A percentile compares a stretch with the other conserved stretches of the same genome.
Conservation (phyloP, 306 rosid genomes). For the Betula pendula region DNA sequence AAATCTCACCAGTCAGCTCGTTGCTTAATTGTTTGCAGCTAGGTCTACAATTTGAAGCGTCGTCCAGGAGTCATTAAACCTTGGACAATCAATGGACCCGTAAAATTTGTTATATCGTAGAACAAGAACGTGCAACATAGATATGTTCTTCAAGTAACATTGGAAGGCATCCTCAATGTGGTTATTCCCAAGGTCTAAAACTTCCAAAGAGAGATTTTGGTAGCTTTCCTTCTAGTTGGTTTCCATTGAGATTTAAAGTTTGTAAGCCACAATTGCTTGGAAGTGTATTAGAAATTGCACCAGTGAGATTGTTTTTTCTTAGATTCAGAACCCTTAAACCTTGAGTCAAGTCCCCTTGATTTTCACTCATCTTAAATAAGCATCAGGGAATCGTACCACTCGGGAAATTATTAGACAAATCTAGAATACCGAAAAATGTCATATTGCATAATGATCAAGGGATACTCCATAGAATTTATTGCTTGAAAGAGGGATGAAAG, state of each 20-base stretch:
- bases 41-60: conserved; percentile 52
- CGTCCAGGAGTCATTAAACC: conserved; percentile 22
- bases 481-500: neutral
- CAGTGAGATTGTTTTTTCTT: neutral
- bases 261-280: conserved; percentile 2
- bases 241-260: conserved; percentile 34
- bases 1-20: too few relatives aligned
- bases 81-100: conserved; percentile 23
- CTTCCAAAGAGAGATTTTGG: conserved; percentile 16
- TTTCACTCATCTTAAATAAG: neutral
- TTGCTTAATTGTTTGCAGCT: conserved; percentile 45
- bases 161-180: neutral
- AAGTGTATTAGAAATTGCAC: conserved; percentile 23
- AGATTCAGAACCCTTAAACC: neutral
- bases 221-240: conserved; percentile 31
- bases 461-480: conserved; percentile 15
- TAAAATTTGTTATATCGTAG: conserved; percentile 33
- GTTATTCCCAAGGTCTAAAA: conserved; percentile 45
- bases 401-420: conserved; percentile 32
- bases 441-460: conserved; percentile 38
- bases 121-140: conserved; percentile 33
- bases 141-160: conserved; percentile 6
- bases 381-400: conserved; percentile 37
- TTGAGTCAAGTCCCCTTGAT: neutral
- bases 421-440: conserved; percentile 28